Evolutionary conservation across 495 filamentous ascomycete species (phyloP).

Genomic region (Lindgomyces ingoldianus): DNA sequence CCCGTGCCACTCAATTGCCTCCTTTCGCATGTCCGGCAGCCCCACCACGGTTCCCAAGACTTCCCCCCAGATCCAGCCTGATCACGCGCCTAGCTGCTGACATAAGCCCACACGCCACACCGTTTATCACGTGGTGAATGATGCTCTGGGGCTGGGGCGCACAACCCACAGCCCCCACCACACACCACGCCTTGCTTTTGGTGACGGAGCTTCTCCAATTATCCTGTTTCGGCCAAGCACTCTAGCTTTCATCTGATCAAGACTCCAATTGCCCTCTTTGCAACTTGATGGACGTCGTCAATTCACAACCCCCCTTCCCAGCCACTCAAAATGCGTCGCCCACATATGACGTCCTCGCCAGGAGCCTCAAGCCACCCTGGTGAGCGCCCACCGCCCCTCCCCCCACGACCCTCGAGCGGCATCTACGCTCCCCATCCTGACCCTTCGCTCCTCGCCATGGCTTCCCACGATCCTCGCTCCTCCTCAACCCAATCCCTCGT

Average conservation of each 20-base stretch:
- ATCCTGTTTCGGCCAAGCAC: constrained; percentile 9
- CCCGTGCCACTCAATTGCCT: too few species aligned
- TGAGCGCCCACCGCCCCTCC: constrained; percentile 3
- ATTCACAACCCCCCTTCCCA: too few species aligned
- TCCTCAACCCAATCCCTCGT: constrained; percentile 66
- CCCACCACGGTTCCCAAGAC: too few species aligned
- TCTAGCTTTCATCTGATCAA: neutral
- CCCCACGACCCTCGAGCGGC: constrained; percentile 1
- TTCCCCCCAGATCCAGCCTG: too few species aligned
- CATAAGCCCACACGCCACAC: neutral
- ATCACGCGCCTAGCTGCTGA: too few species aligned
- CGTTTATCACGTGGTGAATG: constrained; percentile 4
- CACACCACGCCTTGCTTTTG: too few species aligned
- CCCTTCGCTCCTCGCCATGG: constrained; percentile 33
- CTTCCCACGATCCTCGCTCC: constrained; percentile 57
- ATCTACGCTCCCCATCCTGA: neutral
- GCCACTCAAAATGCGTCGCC: too few species aligned
- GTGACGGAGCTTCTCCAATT: constrained; percentile 8
- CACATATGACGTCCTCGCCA: constrained; percentile 25
- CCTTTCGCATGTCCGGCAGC: too few species aligned
- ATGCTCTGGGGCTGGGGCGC: neutral
- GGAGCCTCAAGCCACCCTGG: neutral
- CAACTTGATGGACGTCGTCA: too few species aligned
- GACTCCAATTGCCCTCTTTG: neutral
- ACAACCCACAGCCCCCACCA: too few species aligned